phyloP scores from a whole-genome alignment of 768 basidiomycete genomes.

The Psilocybe subaeruginosa region DNA sequence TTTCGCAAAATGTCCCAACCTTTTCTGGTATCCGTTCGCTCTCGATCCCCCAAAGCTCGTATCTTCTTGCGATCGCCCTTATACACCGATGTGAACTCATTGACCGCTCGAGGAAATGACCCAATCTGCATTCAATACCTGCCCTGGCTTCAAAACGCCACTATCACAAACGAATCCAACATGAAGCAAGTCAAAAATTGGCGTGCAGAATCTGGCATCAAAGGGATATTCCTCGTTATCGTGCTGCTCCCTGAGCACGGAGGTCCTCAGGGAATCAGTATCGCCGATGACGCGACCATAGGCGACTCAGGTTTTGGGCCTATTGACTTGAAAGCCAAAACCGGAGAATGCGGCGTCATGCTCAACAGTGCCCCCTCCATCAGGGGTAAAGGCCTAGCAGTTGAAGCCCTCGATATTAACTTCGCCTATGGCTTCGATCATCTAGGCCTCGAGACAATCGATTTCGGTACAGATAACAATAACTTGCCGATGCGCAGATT shows the following conservation, averaged over 20 bases:
- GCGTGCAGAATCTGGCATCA: conserved; percentile 18
- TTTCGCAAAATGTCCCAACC: background rate
- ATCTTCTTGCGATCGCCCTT: conserved; percentile 23
- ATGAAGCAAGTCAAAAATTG: conserved; percentile 16
- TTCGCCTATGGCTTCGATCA: conserved; percentile 25
- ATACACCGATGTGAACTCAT: conserved; percentile 17
- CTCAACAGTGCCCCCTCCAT: conserved; percentile 21
- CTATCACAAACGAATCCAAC: conserved; percentile 21
- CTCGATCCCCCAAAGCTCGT: conserved; percentile 16
- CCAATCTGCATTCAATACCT: conserved; percentile 19
- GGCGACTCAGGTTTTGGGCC: conserved; percentile 20
- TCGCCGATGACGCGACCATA: conserved; percentile 13
- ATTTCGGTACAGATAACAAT: conserved; percentile 17
- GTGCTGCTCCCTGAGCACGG: conserved; percentile 13
- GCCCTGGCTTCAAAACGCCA: conserved; percentile 13
- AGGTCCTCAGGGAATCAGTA: background rate
- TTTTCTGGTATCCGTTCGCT: conserved; percentile 16
- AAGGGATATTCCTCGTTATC: conserved; percentile 17
- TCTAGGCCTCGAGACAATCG: conserved; percentile 16
- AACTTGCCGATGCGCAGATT: conserved; percentile 20
- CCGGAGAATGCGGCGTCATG: conserved; percentile 24
- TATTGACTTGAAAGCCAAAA: conserved; percentile 14
- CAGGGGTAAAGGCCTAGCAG: conserved; percentile 22
- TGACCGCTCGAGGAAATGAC: conserved; percentile 22
- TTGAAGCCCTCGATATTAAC: conserved; percentile 21